Conservation (phyloP, 2,329 filamentous ascomycete genomes). For the Ophiosphaerella korrae region DNA sequence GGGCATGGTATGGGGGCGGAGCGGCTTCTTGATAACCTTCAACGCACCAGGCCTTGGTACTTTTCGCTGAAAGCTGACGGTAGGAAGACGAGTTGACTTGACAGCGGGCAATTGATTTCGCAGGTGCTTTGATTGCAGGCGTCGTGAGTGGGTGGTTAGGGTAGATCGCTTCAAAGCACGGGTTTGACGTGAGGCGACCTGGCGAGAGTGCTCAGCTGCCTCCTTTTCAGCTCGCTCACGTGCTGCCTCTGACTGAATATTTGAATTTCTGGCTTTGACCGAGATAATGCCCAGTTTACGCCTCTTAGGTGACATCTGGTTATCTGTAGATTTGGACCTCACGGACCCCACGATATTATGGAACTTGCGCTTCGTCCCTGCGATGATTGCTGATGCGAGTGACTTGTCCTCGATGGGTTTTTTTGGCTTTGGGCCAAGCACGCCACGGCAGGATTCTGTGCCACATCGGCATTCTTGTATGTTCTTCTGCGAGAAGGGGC, state of each 20-base stretch:
- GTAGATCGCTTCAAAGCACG: slow-evolving; percentile 37
- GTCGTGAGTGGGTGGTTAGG: slow-evolving; percentile 15
- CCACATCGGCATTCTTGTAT: slow-evolving; percentile 69
- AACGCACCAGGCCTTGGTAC: slow-evolving; percentile 26
- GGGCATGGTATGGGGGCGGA: slow-evolving; percentile 8
- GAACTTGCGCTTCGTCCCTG: slow-evolving; percentile 44
- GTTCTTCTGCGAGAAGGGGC: slow-evolving; percentile 60
- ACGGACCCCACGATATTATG: slow-evolving; percentile 34
- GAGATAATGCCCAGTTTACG: slow-evolving; percentile 28
- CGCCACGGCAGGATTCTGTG: slow-evolving; percentile 64
- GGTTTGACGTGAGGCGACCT: slow-evolving; percentile 39
- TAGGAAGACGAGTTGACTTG: slow-evolving; percentile 23
- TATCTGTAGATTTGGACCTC: slow-evolving; percentile 26
- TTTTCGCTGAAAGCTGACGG: slow-evolving; percentile 30
- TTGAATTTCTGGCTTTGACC: slow-evolving; percentile 32
- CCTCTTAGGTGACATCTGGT: slow-evolving; percentile 38
- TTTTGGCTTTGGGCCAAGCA: slow-evolving; percentile 62
- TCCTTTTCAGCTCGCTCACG: slow-evolving; percentile 33
- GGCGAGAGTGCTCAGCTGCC: slow-evolving; percentile 33
- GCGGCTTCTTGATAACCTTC: slow-evolving; percentile 27
- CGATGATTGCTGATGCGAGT: slow-evolving; percentile 33
- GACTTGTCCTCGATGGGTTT: slow-evolving; percentile 48
- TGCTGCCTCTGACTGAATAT: slow-evolving; percentile 24
- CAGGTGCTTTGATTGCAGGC: slow-evolving; percentile 5
- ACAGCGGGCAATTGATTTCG: slow-evolving; percentile 9